These are phyloP conservation scores for Annulohypoxylon moriforme DNA, from an alignment of 495 filamentous ascomycete species.

Conservation along the genomic window DNA sequence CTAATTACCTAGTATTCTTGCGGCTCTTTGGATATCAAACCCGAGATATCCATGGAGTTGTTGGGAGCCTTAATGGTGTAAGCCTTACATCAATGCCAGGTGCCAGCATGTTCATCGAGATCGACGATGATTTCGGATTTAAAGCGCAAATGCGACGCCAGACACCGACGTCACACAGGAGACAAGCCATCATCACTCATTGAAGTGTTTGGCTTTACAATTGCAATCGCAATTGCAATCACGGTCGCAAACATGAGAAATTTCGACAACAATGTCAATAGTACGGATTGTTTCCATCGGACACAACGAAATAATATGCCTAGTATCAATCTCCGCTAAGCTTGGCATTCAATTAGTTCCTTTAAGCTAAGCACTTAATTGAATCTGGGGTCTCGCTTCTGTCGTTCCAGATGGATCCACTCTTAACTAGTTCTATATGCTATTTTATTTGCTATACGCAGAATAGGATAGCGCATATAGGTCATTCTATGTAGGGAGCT, in stretches of 20 bases:
- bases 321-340: constrained; percentile 2
- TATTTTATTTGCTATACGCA: constrained; percentile 21
- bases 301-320: constrained; percentile 4
- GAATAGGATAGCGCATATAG: constrained; percentile 4
- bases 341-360: neutral
- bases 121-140: neutral
- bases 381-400: neutral
- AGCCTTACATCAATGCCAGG: neutral
- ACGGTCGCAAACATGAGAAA: neutral
- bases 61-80: constrained; percentile 4
- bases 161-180: neutral
- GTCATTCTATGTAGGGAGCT: neutral
- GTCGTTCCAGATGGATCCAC: neutral
- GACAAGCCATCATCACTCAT: neutral
- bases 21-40: constrained; percentile 3
- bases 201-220: neutral
- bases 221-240: neutral
- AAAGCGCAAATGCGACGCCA: neutral
- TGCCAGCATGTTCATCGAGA: constrained; percentile 2
- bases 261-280: neutral
- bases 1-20: constrained; percentile 1
- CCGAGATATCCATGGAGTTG: neutral
- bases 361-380: neutral
- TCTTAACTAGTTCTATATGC: constrained; percentile 4
- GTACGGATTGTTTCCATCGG: neutral